phyloP scores from a whole-genome alignment of 352 stramenopile species.

The Phytophthora palmivora region DNA sequence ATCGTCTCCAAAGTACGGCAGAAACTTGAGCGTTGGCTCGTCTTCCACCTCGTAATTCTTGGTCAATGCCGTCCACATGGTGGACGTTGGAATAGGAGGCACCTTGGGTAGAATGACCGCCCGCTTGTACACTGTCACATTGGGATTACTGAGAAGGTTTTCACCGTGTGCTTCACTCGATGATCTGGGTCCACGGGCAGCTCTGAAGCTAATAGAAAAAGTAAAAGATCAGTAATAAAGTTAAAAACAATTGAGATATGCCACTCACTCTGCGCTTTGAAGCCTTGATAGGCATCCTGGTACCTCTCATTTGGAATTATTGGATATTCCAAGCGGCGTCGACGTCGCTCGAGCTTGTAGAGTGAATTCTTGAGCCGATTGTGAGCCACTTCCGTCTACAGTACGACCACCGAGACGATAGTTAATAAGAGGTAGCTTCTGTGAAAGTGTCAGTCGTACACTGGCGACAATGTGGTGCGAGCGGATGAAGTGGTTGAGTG shows the following conservation, averaged over 20 bases:
- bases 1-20: conserved; percentile 83
- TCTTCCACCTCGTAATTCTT: conserved; percentile 90
- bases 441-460: conserved; percentile 37
- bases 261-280: conserved; percentile 59
- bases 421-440: neutral
- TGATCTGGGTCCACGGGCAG: conserved; percentile 26
- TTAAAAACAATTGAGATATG: conserved; percentile 2
- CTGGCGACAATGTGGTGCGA: conserved; percentile 62
- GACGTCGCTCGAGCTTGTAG: conserved; percentile 38
- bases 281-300: conserved; percentile 53
- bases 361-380: conserved; percentile 59
- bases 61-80: conserved; percentile 83
- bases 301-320: conserved; percentile 28
- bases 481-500: conserved; percentile 76
- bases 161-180: conserved; percentile 25
- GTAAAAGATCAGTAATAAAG: conserved; percentile 1
- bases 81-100: conserved; percentile 55
- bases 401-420: conserved; percentile 12
- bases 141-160: conserved; percentile 37
- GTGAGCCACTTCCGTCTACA: conserved; percentile 61
- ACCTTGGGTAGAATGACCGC: conserved; percentile 61
- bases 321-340: conserved; percentile 37
- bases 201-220: conserved; percentile 52
- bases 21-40: conserved; percentile 76
- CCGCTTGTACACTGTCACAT: conserved; percentile 37